Evolutionary conservation across 441 rosid species (phyloP).

Genomic region (Oxalis stricta): DNA sequence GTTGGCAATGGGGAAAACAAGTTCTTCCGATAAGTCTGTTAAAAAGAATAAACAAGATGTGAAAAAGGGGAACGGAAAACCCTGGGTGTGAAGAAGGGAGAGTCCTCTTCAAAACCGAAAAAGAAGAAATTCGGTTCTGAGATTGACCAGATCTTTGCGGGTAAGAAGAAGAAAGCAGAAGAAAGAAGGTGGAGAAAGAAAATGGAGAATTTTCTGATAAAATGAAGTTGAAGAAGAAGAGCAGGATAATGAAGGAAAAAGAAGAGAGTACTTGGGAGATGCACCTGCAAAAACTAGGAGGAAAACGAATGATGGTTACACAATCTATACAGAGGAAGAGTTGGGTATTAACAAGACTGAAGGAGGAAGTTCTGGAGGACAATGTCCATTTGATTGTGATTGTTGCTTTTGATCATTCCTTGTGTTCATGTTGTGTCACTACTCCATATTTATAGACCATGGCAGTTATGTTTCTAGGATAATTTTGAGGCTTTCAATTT

Average conservation of each 20-base stretch:
- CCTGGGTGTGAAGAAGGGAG: constrained; percentile 8
- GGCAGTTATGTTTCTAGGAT: no score
- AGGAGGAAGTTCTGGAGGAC: constrained; percentile 45
- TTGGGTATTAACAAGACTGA: constrained; percentile 42
- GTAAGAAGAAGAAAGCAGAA: constrained; percentile 25
- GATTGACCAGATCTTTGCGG: constrained; percentile 36
- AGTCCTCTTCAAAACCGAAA: constrained; percentile 14
- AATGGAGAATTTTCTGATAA: constrained; percentile 7
- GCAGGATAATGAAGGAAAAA: constrained; percentile 16
- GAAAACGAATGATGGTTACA: constrained; percentile 42
- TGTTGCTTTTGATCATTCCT: constrained; percentile 55
- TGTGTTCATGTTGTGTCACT: no score
- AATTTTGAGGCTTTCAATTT: no score
- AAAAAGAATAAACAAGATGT: no score
- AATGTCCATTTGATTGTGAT: constrained; percentile 72
- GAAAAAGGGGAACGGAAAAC: constrained; percentile 9
- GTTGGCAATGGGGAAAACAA: no score
- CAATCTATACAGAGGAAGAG: constrained; percentile 52
- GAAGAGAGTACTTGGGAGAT: constrained; percentile 8
- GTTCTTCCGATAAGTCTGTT: no score
- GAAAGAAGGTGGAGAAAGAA: background rate
- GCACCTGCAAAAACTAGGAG: constrained; percentile 21
- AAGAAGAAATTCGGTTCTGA: constrained; percentile 24
- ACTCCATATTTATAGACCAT: no score
- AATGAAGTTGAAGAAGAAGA: constrained; percentile 18